Conservation (phyloP, 1,284 basidiomycete species). For the Fomitopsis schrenkii region DNA sequence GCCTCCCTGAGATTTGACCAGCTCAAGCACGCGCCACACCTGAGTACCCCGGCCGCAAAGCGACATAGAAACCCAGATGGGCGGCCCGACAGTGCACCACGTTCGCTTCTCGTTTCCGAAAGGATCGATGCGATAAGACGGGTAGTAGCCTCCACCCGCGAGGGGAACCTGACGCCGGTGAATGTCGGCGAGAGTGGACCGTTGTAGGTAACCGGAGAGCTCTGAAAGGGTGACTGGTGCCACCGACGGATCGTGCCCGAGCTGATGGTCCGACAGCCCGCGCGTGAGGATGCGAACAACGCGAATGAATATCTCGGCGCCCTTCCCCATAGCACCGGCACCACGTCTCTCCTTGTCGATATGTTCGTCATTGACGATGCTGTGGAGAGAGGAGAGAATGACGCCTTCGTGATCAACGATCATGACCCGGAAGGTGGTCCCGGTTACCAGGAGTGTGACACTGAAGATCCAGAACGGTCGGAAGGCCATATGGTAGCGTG, state of each 20-base stretch:
- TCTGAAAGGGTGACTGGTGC: neutral
- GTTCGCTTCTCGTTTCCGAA: neutral
- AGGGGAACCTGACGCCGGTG: neutral
- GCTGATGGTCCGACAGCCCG: neutral
- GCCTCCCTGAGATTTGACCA: neutral
- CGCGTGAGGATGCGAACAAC: conserved; percentile 2
- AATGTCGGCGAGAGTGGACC: neutral
- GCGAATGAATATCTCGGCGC: conserved; percentile 1
- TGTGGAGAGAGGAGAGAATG: conserved; percentile 9
- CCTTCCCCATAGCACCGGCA: too few species aligned
- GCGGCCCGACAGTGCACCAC: conserved; percentile 7
- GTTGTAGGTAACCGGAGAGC: neutral
- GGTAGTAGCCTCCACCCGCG: neutral
- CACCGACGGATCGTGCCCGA: conserved; percentile 12
- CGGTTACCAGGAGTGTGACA: conserved; percentile 18
- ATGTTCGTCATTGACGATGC: neutral
- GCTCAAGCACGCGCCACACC: conserved; percentile 10
- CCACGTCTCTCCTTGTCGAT: too few species aligned
- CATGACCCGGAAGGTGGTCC: conserved; percentile 14
- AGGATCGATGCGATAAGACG: neutral
- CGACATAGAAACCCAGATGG: conserved; percentile 16
- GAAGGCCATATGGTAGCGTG: conserved; percentile 18
- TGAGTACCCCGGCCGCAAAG: conserved; percentile 14
- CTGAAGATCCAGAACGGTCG: conserved; percentile 22
- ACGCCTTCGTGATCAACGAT: conserved; percentile 18